Evolutionary conservation across 495 filamentous ascomycete genomes (phyloP).

Genomic region (Penicillium odoratum): DNA sequence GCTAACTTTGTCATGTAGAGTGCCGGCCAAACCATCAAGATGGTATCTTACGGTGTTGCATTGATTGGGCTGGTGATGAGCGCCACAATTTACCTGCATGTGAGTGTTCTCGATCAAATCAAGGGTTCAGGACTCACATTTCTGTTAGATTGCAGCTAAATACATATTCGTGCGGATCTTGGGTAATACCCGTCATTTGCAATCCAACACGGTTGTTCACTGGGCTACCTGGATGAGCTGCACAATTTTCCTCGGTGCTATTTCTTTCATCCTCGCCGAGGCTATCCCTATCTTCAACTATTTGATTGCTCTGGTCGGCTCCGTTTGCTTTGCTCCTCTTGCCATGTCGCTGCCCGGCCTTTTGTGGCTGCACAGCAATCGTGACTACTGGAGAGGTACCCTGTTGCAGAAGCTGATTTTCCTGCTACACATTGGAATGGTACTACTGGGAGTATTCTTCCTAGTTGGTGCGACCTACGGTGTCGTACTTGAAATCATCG

Average conservation of each 20-base stretch:
- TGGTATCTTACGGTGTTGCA: conserved; percentile 70
- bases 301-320: conserved; percentile 47
- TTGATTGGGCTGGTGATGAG: conserved; percentile 54
- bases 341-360: conserved; percentile 32
- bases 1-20: conserved; percentile 30
- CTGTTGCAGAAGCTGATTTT: conserved; percentile 2
- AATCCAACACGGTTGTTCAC: conserved; percentile 46
- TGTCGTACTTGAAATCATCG: conserved; percentile 18
- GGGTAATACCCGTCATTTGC: conserved; percentile 50
- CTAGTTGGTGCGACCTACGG: conserved; percentile 25
- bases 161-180: conserved; percentile 62
- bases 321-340: conserved; percentile 28
- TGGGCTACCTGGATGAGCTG: conserved; percentile 54
- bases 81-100: conserved; percentile 62
- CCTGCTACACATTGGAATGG: not conserved
- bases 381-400: conserved; percentile 19
- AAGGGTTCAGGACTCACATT: not conserved
- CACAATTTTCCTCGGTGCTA: conserved; percentile 49
- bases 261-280: conserved; percentile 65
- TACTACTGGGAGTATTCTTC: conserved; percentile 23
- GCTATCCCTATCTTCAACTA: conserved; percentile 68
- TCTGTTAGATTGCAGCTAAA: conserved; percentile 43
- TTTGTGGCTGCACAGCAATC: conserved; percentile 46
- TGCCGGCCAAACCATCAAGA: conserved; percentile 59
- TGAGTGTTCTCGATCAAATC: conserved; percentile 12